phyloP scores from a whole-genome alignment of 139 green algal species.

The Chlorella sp. region DNA sequence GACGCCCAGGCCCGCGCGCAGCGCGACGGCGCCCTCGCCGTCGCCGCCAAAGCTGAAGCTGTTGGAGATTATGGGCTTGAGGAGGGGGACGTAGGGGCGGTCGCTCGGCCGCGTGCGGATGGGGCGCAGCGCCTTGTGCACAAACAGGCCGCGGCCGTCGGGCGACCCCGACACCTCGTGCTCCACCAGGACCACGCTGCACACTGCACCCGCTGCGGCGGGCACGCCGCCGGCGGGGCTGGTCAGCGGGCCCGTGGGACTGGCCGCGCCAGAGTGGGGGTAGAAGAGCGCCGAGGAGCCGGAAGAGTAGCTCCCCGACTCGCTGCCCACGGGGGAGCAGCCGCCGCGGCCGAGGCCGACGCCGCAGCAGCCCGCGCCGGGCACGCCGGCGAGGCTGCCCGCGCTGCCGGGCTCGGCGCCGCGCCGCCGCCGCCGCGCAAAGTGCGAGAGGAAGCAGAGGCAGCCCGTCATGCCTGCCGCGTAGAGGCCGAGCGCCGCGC shows the following conservation, averaged over 20 bases:
- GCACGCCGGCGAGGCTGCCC: neutral
- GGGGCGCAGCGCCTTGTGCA: constrained; percentile 42
- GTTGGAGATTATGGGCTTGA: too few species aligned
- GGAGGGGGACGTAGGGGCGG: neutral
- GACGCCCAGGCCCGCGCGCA: neutral
- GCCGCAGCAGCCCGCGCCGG: neutral
- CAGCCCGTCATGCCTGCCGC: constrained; percentile 20
- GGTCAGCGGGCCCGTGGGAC: neutral
- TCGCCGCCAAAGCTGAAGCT: neutral
- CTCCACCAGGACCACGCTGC: constrained; percentile 24
- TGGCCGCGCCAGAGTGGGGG: neutral
- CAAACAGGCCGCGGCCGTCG: constrained; percentile 15
- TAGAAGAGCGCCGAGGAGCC: too few species aligned
- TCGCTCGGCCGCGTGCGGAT: constrained; percentile 34
- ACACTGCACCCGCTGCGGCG: neutral
- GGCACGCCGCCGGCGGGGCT: neutral
- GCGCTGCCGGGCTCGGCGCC: neutral
- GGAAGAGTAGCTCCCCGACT: neutral
- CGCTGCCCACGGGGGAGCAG: constrained; percentile 2
- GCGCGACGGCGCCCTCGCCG: too few species aligned
- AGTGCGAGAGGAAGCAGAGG: constrained; percentile 20
- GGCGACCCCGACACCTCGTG: neutral
- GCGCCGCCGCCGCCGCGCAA: neutral
- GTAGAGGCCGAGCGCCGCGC: neutral
- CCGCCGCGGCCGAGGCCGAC: constrained; percentile 11